Conservation (phyloP, 208 protist species). For the Angomonas deanei region DNA sequence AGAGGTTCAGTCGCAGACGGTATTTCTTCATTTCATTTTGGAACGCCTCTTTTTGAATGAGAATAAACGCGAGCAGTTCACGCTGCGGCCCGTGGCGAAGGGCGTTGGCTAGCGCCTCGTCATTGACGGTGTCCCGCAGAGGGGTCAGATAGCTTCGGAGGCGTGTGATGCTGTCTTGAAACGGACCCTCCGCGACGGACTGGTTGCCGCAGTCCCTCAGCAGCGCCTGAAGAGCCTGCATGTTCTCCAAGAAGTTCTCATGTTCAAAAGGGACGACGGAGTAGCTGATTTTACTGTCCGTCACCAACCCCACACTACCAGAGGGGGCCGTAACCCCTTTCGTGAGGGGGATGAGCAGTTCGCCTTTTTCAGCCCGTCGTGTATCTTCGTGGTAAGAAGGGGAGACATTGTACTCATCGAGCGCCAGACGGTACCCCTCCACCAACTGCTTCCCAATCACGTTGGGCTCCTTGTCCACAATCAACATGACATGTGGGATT, state of each 20-base stretch:
- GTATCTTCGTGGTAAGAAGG: neutral
- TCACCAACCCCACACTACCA: slow-evolving; percentile 29
- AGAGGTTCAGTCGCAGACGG: slow-evolving; percentile 74
- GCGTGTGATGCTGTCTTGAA: slow-evolving; percentile 9
- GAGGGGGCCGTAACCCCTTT: slow-evolving; percentile 25
- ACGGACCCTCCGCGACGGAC: neutral
- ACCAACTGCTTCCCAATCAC: slow-evolving; percentile 61
- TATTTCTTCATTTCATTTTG: slow-evolving; percentile 83
- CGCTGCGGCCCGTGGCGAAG: slow-evolving; percentile 47
- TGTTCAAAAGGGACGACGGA: slow-evolving; percentile 55
- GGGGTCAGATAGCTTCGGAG: slow-evolving; percentile 8
- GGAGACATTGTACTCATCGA: slow-evolving; percentile 42
- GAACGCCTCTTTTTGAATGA: slow-evolving; percentile 80
- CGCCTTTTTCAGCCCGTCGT: neutral
- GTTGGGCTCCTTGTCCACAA: slow-evolving; percentile 61
- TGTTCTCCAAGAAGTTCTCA: slow-evolving; percentile 43
- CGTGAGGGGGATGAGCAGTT: slow-evolving; percentile 42
- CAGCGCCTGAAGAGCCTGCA: slow-evolving; percentile 14
- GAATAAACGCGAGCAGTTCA: slow-evolving; percentile 73
- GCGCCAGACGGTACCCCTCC: slow-evolving; percentile 69
- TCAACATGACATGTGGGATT: slow-evolving; percentile 70
- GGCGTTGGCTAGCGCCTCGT: slow-evolving; percentile 7
- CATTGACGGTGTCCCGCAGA: neutral
- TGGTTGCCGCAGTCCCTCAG: slow-evolving; percentile 3
- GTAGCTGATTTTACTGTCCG: slow-evolving; percentile 38